phyloP scores from a whole-genome alignment of 2,329 filamentous ascomycete genomes.

The Aspergillus intermedius region DNA sequence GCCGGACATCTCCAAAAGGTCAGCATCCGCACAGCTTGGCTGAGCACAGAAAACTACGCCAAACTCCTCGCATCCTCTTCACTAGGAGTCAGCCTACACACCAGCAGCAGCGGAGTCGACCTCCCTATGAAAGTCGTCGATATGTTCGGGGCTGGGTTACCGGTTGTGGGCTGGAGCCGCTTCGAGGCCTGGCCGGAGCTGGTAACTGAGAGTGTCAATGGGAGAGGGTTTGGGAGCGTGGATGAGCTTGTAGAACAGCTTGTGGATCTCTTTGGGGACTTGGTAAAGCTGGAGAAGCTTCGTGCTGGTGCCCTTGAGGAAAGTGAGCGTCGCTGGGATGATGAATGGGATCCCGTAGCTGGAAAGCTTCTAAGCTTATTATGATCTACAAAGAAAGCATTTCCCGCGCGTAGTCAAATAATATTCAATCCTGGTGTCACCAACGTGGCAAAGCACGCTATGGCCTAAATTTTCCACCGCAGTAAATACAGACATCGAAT shows the following conservation, averaged over 20 bases:
- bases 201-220: conserved; percentile 81
- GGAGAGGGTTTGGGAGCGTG: conserved; percentile 71
- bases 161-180: conserved; percentile 75
- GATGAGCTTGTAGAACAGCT: conserved; percentile 60
- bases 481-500: conserved; percentile 32
- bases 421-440: too few species aligned
- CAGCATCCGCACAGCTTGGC: conserved; percentile 73
- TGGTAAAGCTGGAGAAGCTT: conserved; percentile 52
- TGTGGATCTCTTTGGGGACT: conserved; percentile 55
- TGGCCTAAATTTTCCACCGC: conserved; percentile 28
- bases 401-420: too few species aligned
- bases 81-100: conserved; percentile 85
- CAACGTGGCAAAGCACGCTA: conserved; percentile 1
- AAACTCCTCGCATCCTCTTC: conserved; percentile 76
- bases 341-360: conserved; percentile 84
- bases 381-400: neutral
- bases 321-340: conserved; percentile 74
- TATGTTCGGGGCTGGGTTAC: conserved; percentile 93
- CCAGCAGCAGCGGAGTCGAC: conserved; percentile 88
- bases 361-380: conserved; percentile 59
- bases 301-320: conserved; percentile 67
- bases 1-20: conserved; percentile 62
- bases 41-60: conserved; percentile 79
- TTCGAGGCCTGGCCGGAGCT: conserved; percentile 89
- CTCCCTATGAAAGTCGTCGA: conserved; percentile 99